Conservation (phyloP, 169 alveolate species). For the Plasmodium ovale region DNA sequence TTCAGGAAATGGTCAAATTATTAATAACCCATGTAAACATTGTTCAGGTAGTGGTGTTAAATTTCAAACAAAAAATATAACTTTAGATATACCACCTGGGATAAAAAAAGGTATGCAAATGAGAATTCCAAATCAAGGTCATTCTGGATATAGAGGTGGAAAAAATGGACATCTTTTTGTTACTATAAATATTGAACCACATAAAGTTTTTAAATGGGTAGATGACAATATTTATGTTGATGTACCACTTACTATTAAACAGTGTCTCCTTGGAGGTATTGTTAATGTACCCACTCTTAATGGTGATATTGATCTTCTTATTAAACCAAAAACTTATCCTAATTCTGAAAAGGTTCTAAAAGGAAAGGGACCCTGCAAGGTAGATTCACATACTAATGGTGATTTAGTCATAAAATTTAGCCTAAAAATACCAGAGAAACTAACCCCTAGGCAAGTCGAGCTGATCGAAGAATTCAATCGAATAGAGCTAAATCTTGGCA, state of each 20-base stretch:
- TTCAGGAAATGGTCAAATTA: slow-evolving; percentile 89
- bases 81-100: slow-evolving; percentile 86
- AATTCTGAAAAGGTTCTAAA: slow-evolving; percentile 82
- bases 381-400: slow-evolving; percentile 86
- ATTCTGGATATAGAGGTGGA: slow-evolving; percentile 89
- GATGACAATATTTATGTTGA: slow-evolving; percentile 92
- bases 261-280: slow-evolving; percentile 90
- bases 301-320: slow-evolving; percentile 81
- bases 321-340: slow-evolving; percentile 89
- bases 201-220: slow-evolving; percentile 88
- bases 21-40: slow-evolving; percentile 87
- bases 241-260: slow-evolving; percentile 89
- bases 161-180: slow-evolving; percentile 90
- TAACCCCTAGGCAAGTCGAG: slow-evolving; percentile 82
- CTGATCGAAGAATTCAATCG: slow-evolving; percentile 83
- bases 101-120: slow-evolving; percentile 90
- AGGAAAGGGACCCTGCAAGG: slow-evolving; percentile 90
- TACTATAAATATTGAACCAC: slow-evolving; percentile 89
- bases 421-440: slow-evolving; percentile 81
- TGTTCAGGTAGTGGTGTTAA: slow-evolving; percentile 89
- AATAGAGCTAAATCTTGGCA: slow-evolving; percentile 34
- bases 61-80: slow-evolving; percentile 86
- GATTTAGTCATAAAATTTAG: slow-evolving; percentile 87
- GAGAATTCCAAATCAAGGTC: slow-evolving; percentile 90
- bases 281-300: slow-evolving; percentile 88